Evolutionary conservation across 345 rosid genomes (phyloP), one percentile per base, ranked within the genome.

Genomic region (Hibiscus syriacus): DNA sequence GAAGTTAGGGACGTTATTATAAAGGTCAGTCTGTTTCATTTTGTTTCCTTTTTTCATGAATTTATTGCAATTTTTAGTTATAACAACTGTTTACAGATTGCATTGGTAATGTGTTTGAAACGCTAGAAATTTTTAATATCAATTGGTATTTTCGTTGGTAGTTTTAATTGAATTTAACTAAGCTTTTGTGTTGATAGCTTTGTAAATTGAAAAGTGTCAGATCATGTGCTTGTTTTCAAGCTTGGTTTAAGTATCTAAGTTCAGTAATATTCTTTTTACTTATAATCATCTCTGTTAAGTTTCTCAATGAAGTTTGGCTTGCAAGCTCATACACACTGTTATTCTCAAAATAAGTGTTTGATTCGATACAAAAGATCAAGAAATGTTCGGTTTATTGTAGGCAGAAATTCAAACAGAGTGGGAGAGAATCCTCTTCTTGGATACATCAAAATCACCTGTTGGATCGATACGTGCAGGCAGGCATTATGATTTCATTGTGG

Each of bases 331-430:
- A 3, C 64, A 39, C 32, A 0, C 30, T 39, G 39, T 41, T 19
- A 19, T n/a, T 23, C 29, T 60, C 17, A 65, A 49, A 65, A 17
- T 27, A 16, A 8, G 2, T 29, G 17, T 19, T 65, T 17, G n/a
- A 65, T 26, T 46, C 2, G 4, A 30, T 10, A 5, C 2, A 11
- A 49, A 41, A 10, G 55, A 34, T 52, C 3, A 30, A 49, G 41
- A 32, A 34, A 11, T 45, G 2, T 30, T 41, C 1, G 46, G n/a
- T 36, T 27, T 73, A n/a, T 76, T 78, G 27, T 77, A 92, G 98
- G 99, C 99, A 38, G 99, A 94, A 77, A 91, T 94, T 60, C 99
- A 94, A 74, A 89, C 98, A 1, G 97, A 90, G 80, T 84, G 82
- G 79, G 96, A 90, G 80, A 83, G 97, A 78, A 87, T 93, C 38